Base-by-base conservation (phyloP, 148 eudicot species). In the Hydrangea macrophylla region DNA sequence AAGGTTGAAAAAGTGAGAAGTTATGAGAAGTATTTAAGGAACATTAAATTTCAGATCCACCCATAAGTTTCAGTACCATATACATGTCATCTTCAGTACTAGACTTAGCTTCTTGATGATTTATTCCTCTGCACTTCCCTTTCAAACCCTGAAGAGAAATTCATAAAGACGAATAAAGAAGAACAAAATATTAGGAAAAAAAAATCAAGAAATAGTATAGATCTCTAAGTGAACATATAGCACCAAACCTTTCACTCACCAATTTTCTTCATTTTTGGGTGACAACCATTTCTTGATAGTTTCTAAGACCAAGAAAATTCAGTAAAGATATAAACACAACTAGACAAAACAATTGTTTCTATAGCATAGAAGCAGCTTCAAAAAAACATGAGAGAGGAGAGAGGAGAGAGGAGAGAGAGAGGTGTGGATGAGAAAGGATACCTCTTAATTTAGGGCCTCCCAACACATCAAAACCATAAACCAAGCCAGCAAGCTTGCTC, bases 391-490 rank as follows among this genome's bases (percentile, higher is more conserved):
- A 50, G 69, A 50, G 69, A 65, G 69, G 72, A 68, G 72, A 68
- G 72, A 57, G 63, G 20, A 67, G 70, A 67, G 36, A 48, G 68
- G 68, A 65, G 55, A 51, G 50, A 67, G 70, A 67, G 70, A 53
- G 68, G 42, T 73, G 73, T 75, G 79, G 79, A 75, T 71, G 70
- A 79, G 79, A 79, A 75, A 63, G 73, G 62, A 71, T 79, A 74
- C 53, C 55, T 56, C 55, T 27, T n/a, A n/a, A 65, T 70, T 60
- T 71, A 61, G 69, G n/a, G 70, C 71, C 20, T 40, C 65, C n/a
- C 30, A 31, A 58, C 33, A 30, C 68, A 61, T 65, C 63, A 69
- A 70, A 74, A 72, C 80, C 68, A 76, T 68, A 72, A 53, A n/a
- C 71, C 64, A 70, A 67, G 70, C 64, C 75, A 71, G 60, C 74